Evolutionary conservation across 352 stramenopile species (phyloP).

Genomic region (Phytophthora pistaciae): DNA sequence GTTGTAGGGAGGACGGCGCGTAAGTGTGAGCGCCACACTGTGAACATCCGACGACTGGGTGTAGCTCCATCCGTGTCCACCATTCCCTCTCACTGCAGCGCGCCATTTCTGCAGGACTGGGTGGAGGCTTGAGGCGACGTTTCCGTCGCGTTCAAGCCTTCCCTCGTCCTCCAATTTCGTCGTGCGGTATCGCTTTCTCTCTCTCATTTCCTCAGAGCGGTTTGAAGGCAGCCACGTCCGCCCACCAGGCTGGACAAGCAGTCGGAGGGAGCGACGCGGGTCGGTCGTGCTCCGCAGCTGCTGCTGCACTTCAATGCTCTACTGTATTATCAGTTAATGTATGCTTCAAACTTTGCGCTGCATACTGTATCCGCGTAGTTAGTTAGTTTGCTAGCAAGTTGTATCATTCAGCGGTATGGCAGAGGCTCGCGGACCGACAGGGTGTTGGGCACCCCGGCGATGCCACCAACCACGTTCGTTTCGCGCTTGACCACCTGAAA

Average conservation of each 20-base stretch:
- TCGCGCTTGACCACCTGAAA: constrained; percentile 65
- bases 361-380: constrained; percentile 22
- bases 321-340: constrained; percentile 49
- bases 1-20: constrained; percentile 63
- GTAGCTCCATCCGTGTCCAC: constrained; percentile 3
- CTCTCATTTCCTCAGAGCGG: constrained; percentile 12
- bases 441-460: constrained; percentile 53
- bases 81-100: constrained; percentile 30
- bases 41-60: constrained; percentile 16
- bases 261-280: constrained; percentile 27
- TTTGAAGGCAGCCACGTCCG: constrained; percentile 26
- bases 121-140: constrained; percentile 12
- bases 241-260: constrained; percentile 18
- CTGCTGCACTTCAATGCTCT: constrained; percentile 35
- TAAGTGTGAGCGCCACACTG: constrained; percentile 37
- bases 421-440: constrained; percentile 57
- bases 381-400: constrained; percentile 10
- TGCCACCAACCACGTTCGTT: constrained; percentile 33
- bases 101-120: constrained; percentile 28
- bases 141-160: neutral
- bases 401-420: constrained; percentile 57
- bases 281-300: constrained; percentile 17
- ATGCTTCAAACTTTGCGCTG: constrained; percentile 39
- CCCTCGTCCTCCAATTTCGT: constrained; percentile 21
- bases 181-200: constrained; percentile 33